Conservation (phyloP, 257 asterid species). For the Nicotiana tabacum region DNA sequence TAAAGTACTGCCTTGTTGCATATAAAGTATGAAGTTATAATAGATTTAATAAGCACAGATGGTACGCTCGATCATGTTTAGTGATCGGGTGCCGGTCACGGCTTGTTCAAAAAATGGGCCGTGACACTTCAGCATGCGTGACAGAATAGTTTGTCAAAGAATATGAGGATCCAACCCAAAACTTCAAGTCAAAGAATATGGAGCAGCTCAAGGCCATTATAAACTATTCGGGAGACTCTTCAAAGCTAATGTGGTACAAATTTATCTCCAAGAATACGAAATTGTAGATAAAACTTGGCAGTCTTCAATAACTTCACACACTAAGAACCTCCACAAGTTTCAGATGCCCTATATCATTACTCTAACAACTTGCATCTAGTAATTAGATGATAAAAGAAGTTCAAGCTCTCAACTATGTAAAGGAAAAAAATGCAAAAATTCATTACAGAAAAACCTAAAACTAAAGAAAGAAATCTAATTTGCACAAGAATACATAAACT, state of each 20-base stretch:
- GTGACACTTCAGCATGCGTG: background rate
- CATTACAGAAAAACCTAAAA: background rate
- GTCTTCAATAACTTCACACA: background rate
- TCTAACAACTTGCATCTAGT: constrained; percentile 7
- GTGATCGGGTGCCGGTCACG: too few species aligned
- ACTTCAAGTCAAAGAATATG: background rate
- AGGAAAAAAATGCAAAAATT: background rate
- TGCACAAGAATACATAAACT: constrained; percentile 29
- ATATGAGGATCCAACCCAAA: background rate
- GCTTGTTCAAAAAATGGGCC: too few species aligned
- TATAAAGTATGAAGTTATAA: too few species aligned
- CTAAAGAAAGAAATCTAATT: background rate
- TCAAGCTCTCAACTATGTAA: background rate
- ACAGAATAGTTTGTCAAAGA: background rate
- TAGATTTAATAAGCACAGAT: too few species aligned
- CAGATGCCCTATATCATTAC: constrained; percentile 1
- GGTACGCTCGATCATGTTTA: too few species aligned
- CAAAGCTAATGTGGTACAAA: background rate
- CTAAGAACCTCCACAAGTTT: background rate
- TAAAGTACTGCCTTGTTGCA: too few species aligned
- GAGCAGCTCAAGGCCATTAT: background rate
- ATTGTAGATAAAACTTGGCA: background rate
- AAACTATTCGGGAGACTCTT: background rate
- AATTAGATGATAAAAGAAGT: background rate
- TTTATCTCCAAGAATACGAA: background rate